A percentile compares a stretch with the other conserved stretches of the same genome.
Evolutionary conservation across 2,329 filamentous ascomycete species (phyloP).

Genomic region (Cytospora piceicola): DNA sequence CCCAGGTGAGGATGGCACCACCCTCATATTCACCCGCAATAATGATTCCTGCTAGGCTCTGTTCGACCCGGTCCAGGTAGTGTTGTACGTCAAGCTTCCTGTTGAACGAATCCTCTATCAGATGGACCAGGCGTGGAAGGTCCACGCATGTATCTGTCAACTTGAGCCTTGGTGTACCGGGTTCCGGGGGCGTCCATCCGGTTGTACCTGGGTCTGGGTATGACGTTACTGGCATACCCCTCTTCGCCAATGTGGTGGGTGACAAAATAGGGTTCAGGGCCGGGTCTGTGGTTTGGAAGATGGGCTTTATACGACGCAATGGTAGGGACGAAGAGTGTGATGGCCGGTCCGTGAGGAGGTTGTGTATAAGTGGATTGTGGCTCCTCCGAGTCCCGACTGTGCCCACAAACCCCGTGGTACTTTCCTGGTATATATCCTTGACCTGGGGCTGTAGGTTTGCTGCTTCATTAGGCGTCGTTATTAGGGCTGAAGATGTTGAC

Average conservation of each 20-base stretch:
- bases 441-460: constrained; percentile 55
- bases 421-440: constrained; percentile 39
- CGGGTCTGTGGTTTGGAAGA: constrained; percentile 24
- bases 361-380: constrained; percentile 89
- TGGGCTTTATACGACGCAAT: constrained; percentile 62
- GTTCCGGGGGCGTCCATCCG: constrained; percentile 70
- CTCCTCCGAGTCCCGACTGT: constrained; percentile 59
- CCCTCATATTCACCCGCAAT: constrained; percentile 97
- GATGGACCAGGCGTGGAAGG: constrained; percentile 76
- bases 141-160: constrained; percentile 83
- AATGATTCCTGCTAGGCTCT: constrained; percentile 86
- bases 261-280: constrained; percentile 38
- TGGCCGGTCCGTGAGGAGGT: constrained; percentile 93
- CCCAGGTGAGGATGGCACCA: constrained; percentile 93
- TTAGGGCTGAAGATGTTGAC: constrained; percentile 80
- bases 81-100: constrained; percentile 81
- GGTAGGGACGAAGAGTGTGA: constrained; percentile 91
- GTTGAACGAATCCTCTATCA: constrained; percentile 94
- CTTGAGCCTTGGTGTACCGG: constrained; percentile 63
- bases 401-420: constrained; percentile 52
- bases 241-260: constrained; percentile 81
- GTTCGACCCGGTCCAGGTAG: constrained; percentile 80
- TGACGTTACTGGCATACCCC: constrained; percentile 85
- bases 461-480: constrained; percentile 85
- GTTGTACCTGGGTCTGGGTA: constrained; percentile 70